Evolutionary conservation across 345 rosid genomes (phyloP), one percentile per base, ranked within the genome.

Genomic region (Ricinus communis): DNA sequence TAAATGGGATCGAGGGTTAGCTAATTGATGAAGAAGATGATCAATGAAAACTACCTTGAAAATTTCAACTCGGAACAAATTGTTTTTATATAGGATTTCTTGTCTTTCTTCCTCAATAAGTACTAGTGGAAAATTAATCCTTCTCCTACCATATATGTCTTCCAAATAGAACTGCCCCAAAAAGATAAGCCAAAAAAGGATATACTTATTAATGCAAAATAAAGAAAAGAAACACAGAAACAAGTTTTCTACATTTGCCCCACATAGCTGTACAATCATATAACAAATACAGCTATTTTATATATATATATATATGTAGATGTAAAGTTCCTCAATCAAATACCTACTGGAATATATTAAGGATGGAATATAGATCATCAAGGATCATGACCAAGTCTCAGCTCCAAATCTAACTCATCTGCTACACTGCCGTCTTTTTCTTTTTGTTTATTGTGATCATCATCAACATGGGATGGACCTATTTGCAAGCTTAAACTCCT

Each of bases 401-500:
- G 69, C 74, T 75, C 78, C 78, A 75, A 62, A 55, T 75, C 78
- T 52, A 75, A 46, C 61, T 69, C 66, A 4, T 38, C 70, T 57
- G 55, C 47, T 47, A 51, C 68, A 36, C 66, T 67, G 71, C 55
- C 71, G 77, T 69, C 78, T n/a, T 74, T 65, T 53, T 9, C 55
- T 40, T 31, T 62, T 54, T 54, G 62, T 50, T 38, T 18, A 53
- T 28, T 55, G 53, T 28, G 21, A 5, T 27, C 41, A n/a, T 19
- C 70, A 69, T 74, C 61, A 19, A 68, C 64, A 75, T 74, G 74
- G 12, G 91, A 80, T 13, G 84, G 75, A 18, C 71, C 79, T 0
- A 75, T 75, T 47, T 69, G 74, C 70, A 69, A 40, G 52, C 52
- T 54, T 8, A 75, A 53, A 55, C 31, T 54, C 36, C 69, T 55